phyloP scores from a whole-genome alignment of 345 rosid genomes.

The Trapa incisa region DNA sequence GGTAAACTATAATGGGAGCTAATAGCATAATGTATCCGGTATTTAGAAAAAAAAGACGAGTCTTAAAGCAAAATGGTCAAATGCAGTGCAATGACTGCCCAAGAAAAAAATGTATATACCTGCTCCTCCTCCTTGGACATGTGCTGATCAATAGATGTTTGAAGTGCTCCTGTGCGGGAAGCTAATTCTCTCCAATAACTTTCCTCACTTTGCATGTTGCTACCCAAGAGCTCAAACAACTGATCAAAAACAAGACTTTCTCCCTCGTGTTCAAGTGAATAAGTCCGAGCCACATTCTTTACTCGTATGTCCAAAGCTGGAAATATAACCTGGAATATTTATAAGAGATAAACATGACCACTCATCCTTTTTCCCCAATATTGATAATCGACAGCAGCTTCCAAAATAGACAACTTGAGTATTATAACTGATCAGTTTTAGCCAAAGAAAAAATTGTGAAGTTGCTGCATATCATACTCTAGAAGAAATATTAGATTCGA shows the following conservation, averaged over 20 bases:
- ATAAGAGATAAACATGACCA: slow-evolving; percentile 6
- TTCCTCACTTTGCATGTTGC: slow-evolving; percentile 41
- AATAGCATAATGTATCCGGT: neutral
- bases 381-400: neutral
- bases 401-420: neutral
- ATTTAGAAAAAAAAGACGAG: neutral
- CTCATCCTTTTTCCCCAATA: neutral
- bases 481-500: neutral
- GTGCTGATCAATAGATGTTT: slow-evolving; percentile 71
- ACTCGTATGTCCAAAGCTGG: slow-evolving; percentile 80
- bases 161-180: slow-evolving; percentile 73
- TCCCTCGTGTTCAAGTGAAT: slow-evolving; percentile 83
- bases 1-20: neutral
- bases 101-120: slow-evolving; percentile 24
- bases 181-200: slow-evolving; percentile 61
- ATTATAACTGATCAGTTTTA: neutral
- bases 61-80: neutral
- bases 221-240: slow-evolving; percentile 51
- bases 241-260: slow-evolving; percentile 67
- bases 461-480: neutral
- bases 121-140: slow-evolving; percentile 94
- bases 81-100: neutral
- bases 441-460: neutral
- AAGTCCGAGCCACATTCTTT: slow-evolving; percentile 79
- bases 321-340: slow-evolving; percentile 56